phyloP scores from a whole-genome alignment of 257 asterid genomes.

The Plantago major region DNA sequence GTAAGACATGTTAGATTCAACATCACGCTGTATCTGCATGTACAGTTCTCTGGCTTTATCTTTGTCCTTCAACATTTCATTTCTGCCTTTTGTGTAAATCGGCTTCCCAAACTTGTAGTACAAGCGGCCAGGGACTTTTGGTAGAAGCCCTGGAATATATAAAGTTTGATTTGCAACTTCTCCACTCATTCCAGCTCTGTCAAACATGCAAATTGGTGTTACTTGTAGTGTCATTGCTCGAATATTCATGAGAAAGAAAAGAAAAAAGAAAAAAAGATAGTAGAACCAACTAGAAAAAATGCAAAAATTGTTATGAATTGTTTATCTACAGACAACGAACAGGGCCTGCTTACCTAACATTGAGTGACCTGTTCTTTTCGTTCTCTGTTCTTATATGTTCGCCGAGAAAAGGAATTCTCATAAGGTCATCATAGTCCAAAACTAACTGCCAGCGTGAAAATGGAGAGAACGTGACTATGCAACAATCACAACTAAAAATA shows the following conservation, averaged over 20 bases:
- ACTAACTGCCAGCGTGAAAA: constrained; percentile 50
- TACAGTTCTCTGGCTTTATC: constrained; percentile 61
- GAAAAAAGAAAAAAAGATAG: too few relatives aligned
- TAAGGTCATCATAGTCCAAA: constrained; percentile 69
- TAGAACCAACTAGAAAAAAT: too few relatives aligned
- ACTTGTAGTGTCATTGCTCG: too few relatives aligned
- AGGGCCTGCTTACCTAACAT: constrained; percentile 46
- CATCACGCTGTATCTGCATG: constrained; percentile 56
- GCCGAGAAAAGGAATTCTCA: constrained; percentile 54
- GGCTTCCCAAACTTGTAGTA: constrained; percentile 91
- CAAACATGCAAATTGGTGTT: not conserved
- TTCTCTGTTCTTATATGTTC: constrained; percentile 46
- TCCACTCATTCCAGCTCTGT: constrained; percentile 57
- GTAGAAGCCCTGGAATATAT: constrained; percentile 59
- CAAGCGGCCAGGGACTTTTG: constrained; percentile 87
- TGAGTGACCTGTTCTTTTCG: constrained; percentile 21
- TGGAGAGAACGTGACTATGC: constrained; percentile 22
- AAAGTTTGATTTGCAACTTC: constrained; percentile 67
- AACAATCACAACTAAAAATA: constrained; percentile 3
- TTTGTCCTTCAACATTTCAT: constrained; percentile 57
- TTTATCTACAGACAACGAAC: too few relatives aligned
- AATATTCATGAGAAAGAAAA: too few relatives aligned
- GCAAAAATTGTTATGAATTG: too few relatives aligned
- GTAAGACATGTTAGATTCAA: constrained; percentile 54
- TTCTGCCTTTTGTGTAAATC: constrained; percentile 55